Evolutionary conservation across 257 asterid genomes (phyloP).

Genomic region (Lycium barbarum): DNA sequence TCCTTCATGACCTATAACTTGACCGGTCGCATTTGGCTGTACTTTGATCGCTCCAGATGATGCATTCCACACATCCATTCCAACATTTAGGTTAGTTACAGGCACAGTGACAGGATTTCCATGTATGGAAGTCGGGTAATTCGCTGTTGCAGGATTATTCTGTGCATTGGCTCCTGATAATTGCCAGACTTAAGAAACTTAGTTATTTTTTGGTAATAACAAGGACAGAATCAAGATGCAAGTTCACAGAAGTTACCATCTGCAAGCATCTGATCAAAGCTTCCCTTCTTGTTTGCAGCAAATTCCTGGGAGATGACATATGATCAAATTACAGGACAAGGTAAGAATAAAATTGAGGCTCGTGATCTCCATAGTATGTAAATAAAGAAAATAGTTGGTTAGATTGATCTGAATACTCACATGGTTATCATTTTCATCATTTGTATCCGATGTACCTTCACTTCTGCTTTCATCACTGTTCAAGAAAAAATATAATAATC

Average conservation of each 20-base stretch:
- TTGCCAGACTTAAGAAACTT: slow-evolving; percentile 1
- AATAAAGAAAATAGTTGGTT: slow-evolving; percentile 11
- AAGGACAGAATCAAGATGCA: slow-evolving; percentile 12
- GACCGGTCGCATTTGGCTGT: slow-evolving; percentile 62
- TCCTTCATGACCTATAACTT: slow-evolving; percentile 64
- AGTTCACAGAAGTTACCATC: slow-evolving; percentile 62
- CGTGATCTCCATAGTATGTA: slow-evolving; percentile 2
- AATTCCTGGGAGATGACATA: slow-evolving; percentile 55
- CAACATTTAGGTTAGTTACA: slow-evolving; percentile 80
- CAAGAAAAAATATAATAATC: slow-evolving; percentile 43
- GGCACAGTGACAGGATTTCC: slow-evolving; percentile 80
- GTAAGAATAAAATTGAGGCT: slow-evolving; percentile 5
- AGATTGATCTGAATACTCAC: slow-evolving; percentile 40
- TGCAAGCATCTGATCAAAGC: slow-evolving; percentile 94
- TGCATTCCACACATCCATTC: slow-evolving; percentile 93
- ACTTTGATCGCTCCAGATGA: slow-evolving; percentile 71
- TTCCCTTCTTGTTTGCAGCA: slow-evolving; percentile 79
- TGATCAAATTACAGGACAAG: slow-evolving; percentile 11
- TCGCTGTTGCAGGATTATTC: slow-evolving; percentile 53
- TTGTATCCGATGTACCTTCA: slow-evolving; percentile 85
- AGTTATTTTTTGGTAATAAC: not conserved
- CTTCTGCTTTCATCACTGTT: slow-evolving; percentile 89
- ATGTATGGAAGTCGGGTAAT: slow-evolving; percentile 60
- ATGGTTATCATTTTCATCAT: slow-evolving; percentile 76
- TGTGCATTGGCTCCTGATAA: slow-evolving; percentile 76